A percentile compares a stretch with the other conserved stretches of the same genome.
phyloP scores from a whole-genome alignment of 2,329 filamentous ascomycete species.

The Alternaria novae-zelandiae region DNA sequence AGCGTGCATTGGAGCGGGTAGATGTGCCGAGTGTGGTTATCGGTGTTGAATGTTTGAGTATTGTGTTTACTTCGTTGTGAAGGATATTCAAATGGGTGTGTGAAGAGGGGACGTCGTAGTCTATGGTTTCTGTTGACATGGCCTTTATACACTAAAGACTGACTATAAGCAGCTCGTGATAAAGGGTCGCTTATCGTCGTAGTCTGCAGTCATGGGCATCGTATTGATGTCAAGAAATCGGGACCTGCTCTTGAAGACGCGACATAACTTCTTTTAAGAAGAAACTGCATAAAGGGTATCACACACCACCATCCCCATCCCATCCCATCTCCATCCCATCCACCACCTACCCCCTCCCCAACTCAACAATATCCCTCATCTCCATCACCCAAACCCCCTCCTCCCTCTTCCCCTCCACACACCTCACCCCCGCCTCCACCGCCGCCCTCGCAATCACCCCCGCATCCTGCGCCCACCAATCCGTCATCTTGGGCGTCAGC shows the following conservation, averaged over 20 bases:
- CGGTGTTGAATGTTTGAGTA: rapidly evolving
- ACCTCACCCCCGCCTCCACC: slow-evolving; percentile 62
- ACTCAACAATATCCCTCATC: slow-evolving; percentile 67
- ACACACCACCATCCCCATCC: background rate
- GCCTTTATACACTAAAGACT: background rate
- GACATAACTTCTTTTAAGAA: rapidly evolving
- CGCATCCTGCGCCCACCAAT: slow-evolving; percentile 75
- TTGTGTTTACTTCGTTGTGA: background rate
- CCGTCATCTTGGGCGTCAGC: slow-evolving; percentile 56
- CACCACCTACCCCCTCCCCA: slow-evolving; percentile 58
- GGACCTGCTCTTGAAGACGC: rapidly evolving
- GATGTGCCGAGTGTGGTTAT: background rate
- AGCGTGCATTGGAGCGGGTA: background rate
- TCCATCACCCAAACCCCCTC: slow-evolving; percentile 68
- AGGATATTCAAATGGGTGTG: background rate
- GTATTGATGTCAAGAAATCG: background rate
- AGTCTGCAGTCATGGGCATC: background rate
- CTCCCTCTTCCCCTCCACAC: slow-evolving; percentile 59
- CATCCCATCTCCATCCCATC: background rate
- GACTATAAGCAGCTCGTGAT: background rate
- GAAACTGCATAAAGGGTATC: background rate
- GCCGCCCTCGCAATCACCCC: slow-evolving; percentile 74
- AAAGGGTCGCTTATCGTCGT: background rate
- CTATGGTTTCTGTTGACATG: background rate
- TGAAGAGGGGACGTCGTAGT: background rate